Conservation (phyloP, 805 yeast genomes). For the Clavispora fructus region DNA sequence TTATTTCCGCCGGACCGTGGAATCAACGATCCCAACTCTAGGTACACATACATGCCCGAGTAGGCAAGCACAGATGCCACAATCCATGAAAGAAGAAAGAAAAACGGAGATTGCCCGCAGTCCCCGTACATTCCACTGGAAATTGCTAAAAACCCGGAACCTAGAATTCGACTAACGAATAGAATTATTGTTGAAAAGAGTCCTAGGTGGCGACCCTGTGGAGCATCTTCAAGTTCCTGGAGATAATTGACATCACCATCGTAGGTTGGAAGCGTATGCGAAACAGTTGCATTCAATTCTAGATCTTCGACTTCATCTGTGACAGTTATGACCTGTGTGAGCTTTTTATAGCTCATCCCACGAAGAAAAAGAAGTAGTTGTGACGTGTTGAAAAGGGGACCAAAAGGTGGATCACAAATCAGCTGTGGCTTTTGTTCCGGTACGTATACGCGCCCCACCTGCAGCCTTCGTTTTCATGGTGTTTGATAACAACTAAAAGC, state of each 20-base stretch:
- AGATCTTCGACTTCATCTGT: constrained; percentile 1
- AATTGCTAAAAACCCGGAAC: constrained; percentile 74
- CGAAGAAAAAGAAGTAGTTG: background rate
- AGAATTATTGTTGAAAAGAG: constrained; percentile 58
- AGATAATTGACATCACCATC: constrained; percentile 14
- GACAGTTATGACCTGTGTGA: constrained; percentile 3
- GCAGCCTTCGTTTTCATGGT: background rate
- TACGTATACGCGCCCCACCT: background rate
- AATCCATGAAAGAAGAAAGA: constrained; percentile 61
- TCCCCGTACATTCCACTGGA: constrained; percentile 63
- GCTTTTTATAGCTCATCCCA: constrained; percentile 8
- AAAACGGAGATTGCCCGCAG: constrained; percentile 59
- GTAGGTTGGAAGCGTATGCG: background rate
- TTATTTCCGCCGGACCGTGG: constrained; percentile 77
- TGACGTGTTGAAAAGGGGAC: background rate
- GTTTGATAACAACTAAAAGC: too few relatives aligned
- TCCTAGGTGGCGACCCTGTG: constrained; percentile 75
- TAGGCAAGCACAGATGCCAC: constrained; percentile 58
- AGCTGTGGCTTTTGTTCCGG: background rate
- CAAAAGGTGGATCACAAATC: background rate
- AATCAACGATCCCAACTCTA: constrained; percentile 66
- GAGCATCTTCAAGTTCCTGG: constrained; percentile 45
- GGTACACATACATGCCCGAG: constrained; percentile 59
- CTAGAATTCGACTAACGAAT: constrained; percentile 65
- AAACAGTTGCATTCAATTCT: constrained; percentile 4